A percentile compares a stretch with the other conserved stretches of the same genome.
Evolutionary conservation across 768 basidiomycete genomes (phyloP).

Genomic region (Ephemerocybe angulata): DNA sequence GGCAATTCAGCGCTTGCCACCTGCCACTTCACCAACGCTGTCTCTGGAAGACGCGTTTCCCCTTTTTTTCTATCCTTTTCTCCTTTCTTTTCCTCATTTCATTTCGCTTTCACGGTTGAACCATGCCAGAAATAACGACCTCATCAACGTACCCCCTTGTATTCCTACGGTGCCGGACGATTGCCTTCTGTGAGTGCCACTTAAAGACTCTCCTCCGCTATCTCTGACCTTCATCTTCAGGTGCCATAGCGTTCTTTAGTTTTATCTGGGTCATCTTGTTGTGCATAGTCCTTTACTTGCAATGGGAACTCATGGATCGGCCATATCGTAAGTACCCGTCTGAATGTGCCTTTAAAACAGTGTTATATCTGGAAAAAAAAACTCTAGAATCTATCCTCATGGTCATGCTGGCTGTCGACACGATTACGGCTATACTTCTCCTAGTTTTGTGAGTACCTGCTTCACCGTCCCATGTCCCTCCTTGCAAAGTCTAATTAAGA

Average conservation of each 20-base stretch:
- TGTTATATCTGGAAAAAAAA: neutral
- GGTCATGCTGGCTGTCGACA: slow-evolving; percentile 25
- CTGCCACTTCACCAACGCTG: neutral
- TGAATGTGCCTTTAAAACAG: neutral
- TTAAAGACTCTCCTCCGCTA: neutral
- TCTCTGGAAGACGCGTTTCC: slow-evolving; percentile 6
- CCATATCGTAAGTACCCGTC: slow-evolving; percentile 21
- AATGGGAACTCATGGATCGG: slow-evolving; percentile 24
- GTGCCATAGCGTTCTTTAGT: slow-evolving; percentile 21
- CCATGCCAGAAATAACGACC: neutral
- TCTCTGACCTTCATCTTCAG: slow-evolving; percentile 5
- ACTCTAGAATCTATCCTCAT: slow-evolving; percentile 22
- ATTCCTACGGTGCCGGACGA: slow-evolving; percentile 8
- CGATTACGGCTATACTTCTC: slow-evolving; percentile 25
- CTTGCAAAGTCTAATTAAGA: neutral
- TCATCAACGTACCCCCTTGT: slow-evolving; percentile 1
- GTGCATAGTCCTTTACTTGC: slow-evolving; percentile 22
- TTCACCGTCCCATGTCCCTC: neutral
- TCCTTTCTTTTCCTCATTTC: neutral
- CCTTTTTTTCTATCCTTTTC: neutral
- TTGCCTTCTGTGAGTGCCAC: slow-evolving; percentile 8
- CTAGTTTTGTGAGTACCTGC: slow-evolving; percentile 22
- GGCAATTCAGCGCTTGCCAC: slow-evolving; percentile 1
- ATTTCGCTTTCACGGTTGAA: neutral
- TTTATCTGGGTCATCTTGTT: slow-evolving; percentile 27